phyloP scores from a whole-genome alignment of 2,329 filamentous ascomycete genomes.

The Pseudogymnoascus sp. region DNA sequence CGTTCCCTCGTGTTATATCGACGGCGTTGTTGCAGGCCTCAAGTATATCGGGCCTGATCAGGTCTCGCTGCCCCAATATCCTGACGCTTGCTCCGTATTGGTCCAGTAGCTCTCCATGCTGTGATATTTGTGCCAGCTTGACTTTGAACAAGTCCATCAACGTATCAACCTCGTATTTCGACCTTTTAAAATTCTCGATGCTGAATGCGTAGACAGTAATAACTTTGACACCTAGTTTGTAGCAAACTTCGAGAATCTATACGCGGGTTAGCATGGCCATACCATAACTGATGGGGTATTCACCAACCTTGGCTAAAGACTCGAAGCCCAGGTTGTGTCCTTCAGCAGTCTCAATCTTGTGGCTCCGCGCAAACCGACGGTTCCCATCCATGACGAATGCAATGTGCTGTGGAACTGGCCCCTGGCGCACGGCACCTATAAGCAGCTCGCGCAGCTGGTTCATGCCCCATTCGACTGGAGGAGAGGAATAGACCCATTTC shows the following conservation, averaged over 20 bases:
- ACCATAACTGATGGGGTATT: background rate
- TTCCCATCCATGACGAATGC: slow-evolving; percentile 99
- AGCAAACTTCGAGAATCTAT: slow-evolving; percentile 91
- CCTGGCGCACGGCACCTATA: slow-evolving; percentile 81
- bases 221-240: slow-evolving; percentile 92
- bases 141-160: slow-evolving; percentile 97
- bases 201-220: slow-evolving; percentile 98
- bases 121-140: slow-evolving; percentile 81
- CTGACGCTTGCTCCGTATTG: slow-evolving; percentile 83
- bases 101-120: slow-evolving; percentile 88
- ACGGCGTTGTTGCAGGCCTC: slow-evolving; percentile 81
- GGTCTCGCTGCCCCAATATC: slow-evolving; percentile 72
- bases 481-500: slow-evolving; percentile 76
- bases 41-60: slow-evolving; percentile 80
- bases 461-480: slow-evolving; percentile 84
- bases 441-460: slow-evolving; percentile 71
- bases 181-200: slow-evolving; percentile 97
- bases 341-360: slow-evolving; percentile 92
- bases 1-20: slow-evolving; percentile 79
- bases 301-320: slow-evolving; percentile 70
- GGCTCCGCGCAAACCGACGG: slow-evolving; percentile 77
- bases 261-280: background rate
- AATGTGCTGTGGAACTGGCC: slow-evolving; percentile 86
- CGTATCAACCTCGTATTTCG: slow-evolving; percentile 91
- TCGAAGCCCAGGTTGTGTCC: slow-evolving; percentile 95